Conservation (phyloP, 2,329 filamentous ascomycete genomes). For the Aspergillus pseudoviridinutans region DNA sequence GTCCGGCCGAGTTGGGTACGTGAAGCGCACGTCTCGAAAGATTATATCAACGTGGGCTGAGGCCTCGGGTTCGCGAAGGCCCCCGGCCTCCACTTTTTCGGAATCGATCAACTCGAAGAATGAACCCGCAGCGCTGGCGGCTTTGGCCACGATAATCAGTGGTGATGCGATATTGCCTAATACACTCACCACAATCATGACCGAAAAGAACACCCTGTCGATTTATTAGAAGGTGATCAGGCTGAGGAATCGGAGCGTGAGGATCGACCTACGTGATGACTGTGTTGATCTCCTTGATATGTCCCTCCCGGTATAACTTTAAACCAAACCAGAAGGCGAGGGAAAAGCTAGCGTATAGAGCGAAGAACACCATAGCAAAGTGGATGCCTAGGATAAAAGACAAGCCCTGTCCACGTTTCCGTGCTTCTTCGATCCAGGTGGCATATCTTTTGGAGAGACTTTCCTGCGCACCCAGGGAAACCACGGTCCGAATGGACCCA, state of each 20-base stretch:
- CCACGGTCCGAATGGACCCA: slow-evolving; percentile 41
- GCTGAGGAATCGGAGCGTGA: neutral
- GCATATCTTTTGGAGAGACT: slow-evolving; percentile 35
- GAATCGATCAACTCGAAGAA: slow-evolving; percentile 34
- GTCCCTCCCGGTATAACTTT: slow-evolving; percentile 30
- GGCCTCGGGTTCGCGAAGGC: slow-evolving; percentile 48
- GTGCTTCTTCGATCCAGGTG: slow-evolving; percentile 34
- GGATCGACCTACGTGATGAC: slow-evolving; percentile 31
- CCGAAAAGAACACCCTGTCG: slow-evolving; percentile 15
- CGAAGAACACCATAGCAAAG: slow-evolving; percentile 32
- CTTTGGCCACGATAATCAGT: slow-evolving; percentile 34
- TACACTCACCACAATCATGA: slow-evolving; percentile 23
- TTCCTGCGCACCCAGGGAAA: slow-evolving; percentile 41
- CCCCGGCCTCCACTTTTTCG: slow-evolving; percentile 25
- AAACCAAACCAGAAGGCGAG: slow-evolving; percentile 38
- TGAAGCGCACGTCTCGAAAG: slow-evolving; percentile 64
- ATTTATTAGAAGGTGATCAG: neutral
- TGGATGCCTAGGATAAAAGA: slow-evolving; percentile 28
- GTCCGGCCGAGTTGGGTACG: slow-evolving; percentile 56
- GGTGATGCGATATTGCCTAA: slow-evolving; percentile 29
- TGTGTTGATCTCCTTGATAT: slow-evolving; percentile 31
- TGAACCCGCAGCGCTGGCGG: slow-evolving; percentile 25
- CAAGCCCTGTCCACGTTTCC: slow-evolving; percentile 26
- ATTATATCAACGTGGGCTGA: slow-evolving; percentile 53
- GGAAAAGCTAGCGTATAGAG: slow-evolving; percentile 34